These are phyloP conservation scores for Leucoagaricus sp. DNA, from an alignment of 1,284 basidiomycete genomes.

Conservation along the genomic window DNA sequence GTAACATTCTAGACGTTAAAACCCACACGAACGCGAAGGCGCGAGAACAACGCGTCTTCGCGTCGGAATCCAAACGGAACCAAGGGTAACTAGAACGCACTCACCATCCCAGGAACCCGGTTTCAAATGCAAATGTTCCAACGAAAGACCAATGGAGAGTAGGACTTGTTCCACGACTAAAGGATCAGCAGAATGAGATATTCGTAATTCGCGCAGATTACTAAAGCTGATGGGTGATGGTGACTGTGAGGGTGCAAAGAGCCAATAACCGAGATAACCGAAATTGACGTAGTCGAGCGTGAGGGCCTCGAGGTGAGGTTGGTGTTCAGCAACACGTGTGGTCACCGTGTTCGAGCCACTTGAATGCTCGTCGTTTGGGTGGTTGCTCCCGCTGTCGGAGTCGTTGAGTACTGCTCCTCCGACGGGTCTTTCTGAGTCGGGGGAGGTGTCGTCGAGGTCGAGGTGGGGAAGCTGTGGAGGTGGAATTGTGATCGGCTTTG, in stretches of 20 bases:
- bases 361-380: background rate
- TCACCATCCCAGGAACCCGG: slow-evolving; percentile 41
- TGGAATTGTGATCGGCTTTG: too few species aligned
- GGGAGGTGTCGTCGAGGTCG: background rate
- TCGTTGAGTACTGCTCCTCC: too few species aligned
- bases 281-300: slow-evolving; percentile 41
- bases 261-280: slow-evolving; percentile 36
- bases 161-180: slow-evolving; percentile 36
- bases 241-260: slow-evolving; percentile 31
- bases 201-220: slow-evolving; percentile 38
- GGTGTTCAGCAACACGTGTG: slow-evolving; percentile 11
- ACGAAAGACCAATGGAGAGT: slow-evolving; percentile 30
- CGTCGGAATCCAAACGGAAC: background rate
- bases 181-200: slow-evolving; percentile 40
- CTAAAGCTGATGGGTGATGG: slow-evolving; percentile 30
- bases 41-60: too few species aligned
- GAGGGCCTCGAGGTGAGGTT: slow-evolving; percentile 33
- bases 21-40: too few species aligned
- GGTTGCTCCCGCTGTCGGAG: too few species aligned
- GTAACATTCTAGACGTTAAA: too few species aligned
- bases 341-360: slow-evolving; percentile 5
- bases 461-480: slow-evolving; percentile 5
- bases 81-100: slow-evolving; percentile 14
- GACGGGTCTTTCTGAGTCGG: too few species aligned
- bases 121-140: slow-evolving; percentile 44